phyloP scores from a whole-genome alignment of 352 stramenopile genomes.

The Phytopythium litorale region DNA sequence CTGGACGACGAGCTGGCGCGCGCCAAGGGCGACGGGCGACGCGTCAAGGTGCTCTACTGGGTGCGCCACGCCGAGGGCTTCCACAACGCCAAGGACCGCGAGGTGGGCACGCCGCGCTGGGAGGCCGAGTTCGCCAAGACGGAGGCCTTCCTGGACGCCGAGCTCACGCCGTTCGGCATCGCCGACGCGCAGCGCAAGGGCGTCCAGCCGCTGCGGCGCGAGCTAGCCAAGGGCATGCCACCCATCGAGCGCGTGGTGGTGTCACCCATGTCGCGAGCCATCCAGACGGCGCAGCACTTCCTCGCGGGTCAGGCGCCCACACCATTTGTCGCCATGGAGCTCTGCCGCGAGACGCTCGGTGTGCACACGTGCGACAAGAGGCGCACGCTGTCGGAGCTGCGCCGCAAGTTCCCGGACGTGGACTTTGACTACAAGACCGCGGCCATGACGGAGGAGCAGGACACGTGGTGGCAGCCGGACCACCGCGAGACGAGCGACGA shows the following conservation, averaged over 20 bases:
- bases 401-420: conserved; percentile 48
- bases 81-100: conserved; percentile 61
- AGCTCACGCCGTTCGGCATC: conserved; percentile 58
- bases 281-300: conserved; percentile 69
- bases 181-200: conserved; percentile 46
- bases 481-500: conserved; percentile 64
- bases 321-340: conserved; percentile 58
- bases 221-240: conserved; percentile 53
- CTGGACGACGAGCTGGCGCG: conserved; percentile 15
- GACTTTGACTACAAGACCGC: conserved; percentile 35
- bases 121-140: conserved; percentile 55
- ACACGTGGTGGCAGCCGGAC: conserved; percentile 47
- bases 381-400: conserved; percentile 33
- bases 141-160: conserved; percentile 56
- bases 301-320: conserved; percentile 35
- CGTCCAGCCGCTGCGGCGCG: conserved; percentile 18
- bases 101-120: conserved; percentile 50
- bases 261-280: conserved; percentile 60
- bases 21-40: conserved; percentile 9
- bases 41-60: conserved; percentile 75
- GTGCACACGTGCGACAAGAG: conserved; percentile 72
- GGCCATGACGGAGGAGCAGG: conserved; percentile 44
- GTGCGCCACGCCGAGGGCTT: conserved; percentile 69
- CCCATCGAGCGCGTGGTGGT: conserved; percentile 59
- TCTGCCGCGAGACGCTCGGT: conserved; percentile 57